These are phyloP conservation scores for Pseudogymnoascus sp. DNA, from an alignment of 2,329 filamentous ascomycete species.

Conservation along the genomic window DNA sequence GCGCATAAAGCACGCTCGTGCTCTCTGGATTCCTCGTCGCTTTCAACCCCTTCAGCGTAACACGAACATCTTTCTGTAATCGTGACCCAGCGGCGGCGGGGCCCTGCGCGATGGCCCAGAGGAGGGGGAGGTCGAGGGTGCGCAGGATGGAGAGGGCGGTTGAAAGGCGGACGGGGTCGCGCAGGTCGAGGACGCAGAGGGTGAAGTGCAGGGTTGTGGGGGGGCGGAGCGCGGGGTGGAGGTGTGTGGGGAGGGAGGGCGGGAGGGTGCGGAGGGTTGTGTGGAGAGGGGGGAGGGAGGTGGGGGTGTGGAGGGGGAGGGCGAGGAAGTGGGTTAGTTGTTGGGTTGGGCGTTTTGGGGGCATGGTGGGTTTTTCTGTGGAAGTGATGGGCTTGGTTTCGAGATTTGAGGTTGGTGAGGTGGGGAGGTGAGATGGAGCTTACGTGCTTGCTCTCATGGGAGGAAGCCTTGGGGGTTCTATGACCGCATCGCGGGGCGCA, in stretches of 20 bases:
- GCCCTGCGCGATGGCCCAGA: conserved; percentile 34
- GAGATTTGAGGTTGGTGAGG: background rate
- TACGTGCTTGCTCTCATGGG: background rate
- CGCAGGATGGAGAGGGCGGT: conserved; percentile 38
- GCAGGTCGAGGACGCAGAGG: conserved; percentile 74
- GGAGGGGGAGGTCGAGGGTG: conserved; percentile 34
- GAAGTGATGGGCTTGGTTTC: background rate
- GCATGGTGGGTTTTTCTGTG: background rate
- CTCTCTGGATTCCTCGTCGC: conserved; percentile 50
- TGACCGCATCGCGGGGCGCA: background rate
- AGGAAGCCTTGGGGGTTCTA: background rate
- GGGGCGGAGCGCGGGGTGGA: conserved; percentile 46
- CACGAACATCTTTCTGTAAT: conserved; percentile 26
- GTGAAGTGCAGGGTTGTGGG: conserved; percentile 78
- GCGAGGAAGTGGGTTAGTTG: background rate
- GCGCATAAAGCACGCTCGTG: conserved; percentile 58
- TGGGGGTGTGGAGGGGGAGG: background rate
- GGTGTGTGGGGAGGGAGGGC: background rate
- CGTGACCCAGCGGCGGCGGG: conserved; percentile 32
- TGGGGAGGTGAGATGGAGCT: background rate
- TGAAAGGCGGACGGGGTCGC: conserved; percentile 39
- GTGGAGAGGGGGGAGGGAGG: background rate
- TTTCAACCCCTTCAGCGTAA: conserved; percentile 47
- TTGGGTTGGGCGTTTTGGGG: background rate
- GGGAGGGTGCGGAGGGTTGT: background rate